Base-by-base conservation (phyloP, 345 rosid species). In the Populus alba region DNA sequence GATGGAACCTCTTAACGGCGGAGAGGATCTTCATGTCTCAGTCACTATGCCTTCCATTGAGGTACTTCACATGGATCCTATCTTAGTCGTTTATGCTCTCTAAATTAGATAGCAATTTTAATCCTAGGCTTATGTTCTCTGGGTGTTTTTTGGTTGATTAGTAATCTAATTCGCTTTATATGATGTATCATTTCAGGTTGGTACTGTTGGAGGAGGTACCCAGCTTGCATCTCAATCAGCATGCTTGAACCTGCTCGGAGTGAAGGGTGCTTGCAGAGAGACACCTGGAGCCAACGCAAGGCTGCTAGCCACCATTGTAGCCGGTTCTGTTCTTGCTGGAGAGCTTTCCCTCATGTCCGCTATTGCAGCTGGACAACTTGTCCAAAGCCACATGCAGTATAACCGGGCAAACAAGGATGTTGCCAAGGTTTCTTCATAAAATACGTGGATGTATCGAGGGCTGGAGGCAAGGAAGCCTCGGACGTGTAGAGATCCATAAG, bases 291-390 rank as follows among this genome's bases (percentile, higher is more conserved):
- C 82, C 3, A 86, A 88, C 79, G 63, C 89, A 15, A 86, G 89
- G 80, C 86, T 65, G 13, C 62, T 88, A 72, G 89, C 91, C n/a
- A 63, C 82, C 45, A 61, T 88, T 8, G 91, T 88, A 15, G 86
- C 89, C 0, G 91, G 87, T 29, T 78, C 89, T 0, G 91, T 88
- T 72, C 88, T 88, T 10, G 91, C 91, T 0, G 91, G 79, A 37
- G 91, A 88, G 83, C 83, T 88, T n/a, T 88, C 91, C 31, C 79
- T 88, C 68, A 86, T 88, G 89, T 84, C 89, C 5, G 91, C 91
- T 16, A 70, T 86, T 6, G 80, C 88, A 0, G 79, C 88, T 3
- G 86, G 86, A 41, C 86, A 86, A 15, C 85, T 86, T 16, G 88
- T 86, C 13, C 74, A 61, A 0, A 86, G 88, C 79, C 88, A 86